Conservation (phyloP, 164 flowering plant species). For the Vitis rotundifolia region DNA sequence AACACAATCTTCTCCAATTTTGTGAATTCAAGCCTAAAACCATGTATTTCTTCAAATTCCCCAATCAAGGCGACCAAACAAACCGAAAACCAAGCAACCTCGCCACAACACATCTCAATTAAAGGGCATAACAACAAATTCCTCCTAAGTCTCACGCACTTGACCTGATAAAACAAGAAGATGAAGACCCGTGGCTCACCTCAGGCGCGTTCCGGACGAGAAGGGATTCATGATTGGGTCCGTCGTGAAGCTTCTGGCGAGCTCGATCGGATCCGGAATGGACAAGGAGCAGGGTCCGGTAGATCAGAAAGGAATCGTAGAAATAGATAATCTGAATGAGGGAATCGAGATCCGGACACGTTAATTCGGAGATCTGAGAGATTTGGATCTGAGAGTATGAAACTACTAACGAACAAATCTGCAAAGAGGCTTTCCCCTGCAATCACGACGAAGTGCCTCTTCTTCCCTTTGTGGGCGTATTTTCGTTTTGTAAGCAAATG, state of each 20-base stretch:
- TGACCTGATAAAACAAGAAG: constrained; percentile 6
- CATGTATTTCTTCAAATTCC: background rate
- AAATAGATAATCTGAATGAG: background rate
- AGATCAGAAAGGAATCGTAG: background rate
- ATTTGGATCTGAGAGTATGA: constrained; percentile 19
- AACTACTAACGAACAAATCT: constrained; percentile 2
- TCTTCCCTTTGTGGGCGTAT: background rate
- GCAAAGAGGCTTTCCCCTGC: background rate
- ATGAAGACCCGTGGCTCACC: constrained; percentile 41
- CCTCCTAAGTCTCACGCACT: background rate
- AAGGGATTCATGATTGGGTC: constrained; percentile 92
- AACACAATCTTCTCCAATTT: background rate
- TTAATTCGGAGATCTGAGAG: background rate
- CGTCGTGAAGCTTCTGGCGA: constrained; percentile 20
- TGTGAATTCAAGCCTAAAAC: background rate
- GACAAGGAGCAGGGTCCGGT: background rate
- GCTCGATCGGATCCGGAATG: constrained; percentile 36
- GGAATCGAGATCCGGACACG: constrained; percentile 12
- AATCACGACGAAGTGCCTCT: background rate
- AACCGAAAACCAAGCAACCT: background rate
- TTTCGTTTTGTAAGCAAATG: background rate
- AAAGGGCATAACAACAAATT: background rate
- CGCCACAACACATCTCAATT: background rate
- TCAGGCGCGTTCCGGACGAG: constrained; percentile 93
- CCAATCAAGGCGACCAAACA: background rate